phyloP scores from a whole-genome alignment of 78 protist species.

The Speleostelium caveatum region DNA sequence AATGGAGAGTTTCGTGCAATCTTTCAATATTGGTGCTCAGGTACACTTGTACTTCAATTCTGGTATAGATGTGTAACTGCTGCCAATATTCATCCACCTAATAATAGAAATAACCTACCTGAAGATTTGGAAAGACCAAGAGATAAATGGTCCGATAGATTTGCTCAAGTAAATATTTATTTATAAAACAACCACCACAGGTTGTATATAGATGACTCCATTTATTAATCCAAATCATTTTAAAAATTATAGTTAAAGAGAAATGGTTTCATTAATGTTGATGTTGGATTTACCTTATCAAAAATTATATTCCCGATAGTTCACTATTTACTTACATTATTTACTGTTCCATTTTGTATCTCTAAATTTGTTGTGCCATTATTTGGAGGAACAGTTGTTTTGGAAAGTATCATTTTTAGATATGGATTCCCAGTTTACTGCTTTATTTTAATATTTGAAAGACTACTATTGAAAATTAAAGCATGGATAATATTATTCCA shows the following conservation, averaged over 20 bases:
- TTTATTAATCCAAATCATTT: too few relatives aligned
- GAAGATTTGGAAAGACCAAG: conserved; percentile 52
- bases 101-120: conserved; percentile 22
- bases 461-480: not conserved
- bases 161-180: not conserved
- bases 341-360: conserved; percentile 62
- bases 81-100: not conserved
- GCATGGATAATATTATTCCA: not conserved
- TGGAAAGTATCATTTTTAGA: conserved; percentile 19
- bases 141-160: conserved; percentile 67
- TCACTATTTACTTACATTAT: conserved; percentile 26
- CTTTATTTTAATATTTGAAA: conserved; percentile 27
- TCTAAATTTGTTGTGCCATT: conserved; percentile 40
- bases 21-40: conserved; percentile 48
- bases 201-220: not conserved
- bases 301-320: conserved; percentile 60
- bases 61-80: conserved; percentile 63
- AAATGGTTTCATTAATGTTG: conserved; percentile 52
- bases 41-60: conserved; percentile 32
- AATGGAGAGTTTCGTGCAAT: conserved; percentile 5
- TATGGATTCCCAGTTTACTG: conserved; percentile 46
- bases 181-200: not conserved
- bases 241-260: not conserved
- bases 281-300: conserved; percentile 18
- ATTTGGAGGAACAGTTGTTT: conserved; percentile 50